These are phyloP conservation scores for Claviceps spartinae DNA, from an alignment of 2,329 filamentous ascomycete species.

Conservation along the genomic window DNA sequence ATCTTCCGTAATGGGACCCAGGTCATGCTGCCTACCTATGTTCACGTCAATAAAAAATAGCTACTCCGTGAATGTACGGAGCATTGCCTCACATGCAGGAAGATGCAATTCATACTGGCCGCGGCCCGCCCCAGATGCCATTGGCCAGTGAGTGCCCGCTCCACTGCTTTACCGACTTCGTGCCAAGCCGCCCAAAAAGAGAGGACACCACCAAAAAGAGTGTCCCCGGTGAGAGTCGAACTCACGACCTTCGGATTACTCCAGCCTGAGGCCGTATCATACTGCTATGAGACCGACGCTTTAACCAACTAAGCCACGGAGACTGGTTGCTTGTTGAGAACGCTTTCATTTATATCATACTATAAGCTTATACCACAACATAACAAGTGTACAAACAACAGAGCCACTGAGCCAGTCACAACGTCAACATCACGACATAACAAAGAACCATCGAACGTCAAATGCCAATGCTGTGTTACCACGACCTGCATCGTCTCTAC, in stretches of 20 bases:
- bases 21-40: too few relatives aligned
- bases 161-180: too few relatives aligned
- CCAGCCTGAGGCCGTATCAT: slow-evolving; percentile 13
- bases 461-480: not conserved
- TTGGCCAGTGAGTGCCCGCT: too few relatives aligned
- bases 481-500: not conserved
- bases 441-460: too few relatives aligned
- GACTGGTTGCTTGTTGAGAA: slow-evolving; percentile 2
- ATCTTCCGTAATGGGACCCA: too few relatives aligned
- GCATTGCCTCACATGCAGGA: too few relatives aligned
- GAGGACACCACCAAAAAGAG: slow-evolving; percentile 1
- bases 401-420: too few relatives aligned
- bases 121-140: too few relatives aligned
- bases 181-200: not conserved
- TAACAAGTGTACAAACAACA: not conserved
- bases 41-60: too few relatives aligned
- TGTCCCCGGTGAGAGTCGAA: slow-evolving; percentile 33
- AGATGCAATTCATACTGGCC: too few relatives aligned
- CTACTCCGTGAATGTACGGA: too few relatives aligned
- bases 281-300: slow-evolving; percentile 20
- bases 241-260: slow-evolving; percentile 31
- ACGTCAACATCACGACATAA: too few relatives aligned
- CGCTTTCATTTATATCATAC: accelerated
- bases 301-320: slow-evolving; percentile 25
- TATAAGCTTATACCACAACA: not conserved